Evolutionary conservation across 305 asterid genomes (phyloP).

Genomic region (Withania somnifera): DNA sequence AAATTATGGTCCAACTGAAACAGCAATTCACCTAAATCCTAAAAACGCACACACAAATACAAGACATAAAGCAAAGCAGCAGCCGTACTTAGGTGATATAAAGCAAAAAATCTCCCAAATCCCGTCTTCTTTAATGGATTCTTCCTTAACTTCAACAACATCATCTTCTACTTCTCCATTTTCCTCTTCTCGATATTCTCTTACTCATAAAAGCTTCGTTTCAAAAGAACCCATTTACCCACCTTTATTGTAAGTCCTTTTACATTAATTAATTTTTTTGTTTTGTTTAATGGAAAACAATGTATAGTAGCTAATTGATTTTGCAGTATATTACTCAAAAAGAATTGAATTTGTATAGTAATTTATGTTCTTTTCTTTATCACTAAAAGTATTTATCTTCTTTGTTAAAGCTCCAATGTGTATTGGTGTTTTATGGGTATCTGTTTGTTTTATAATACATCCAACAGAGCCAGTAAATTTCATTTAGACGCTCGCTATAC

Average conservation of each 20-base stretch:
- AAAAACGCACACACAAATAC: neutral
- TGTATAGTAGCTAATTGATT: neutral
- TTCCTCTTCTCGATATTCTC: neutral
- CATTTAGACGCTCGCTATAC: too few species aligned
- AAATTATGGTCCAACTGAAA: too few species aligned
- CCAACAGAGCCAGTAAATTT: neutral
- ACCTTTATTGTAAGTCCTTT: slow-evolving; percentile 28
- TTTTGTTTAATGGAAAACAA: neutral
- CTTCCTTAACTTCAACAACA: slow-evolving; percentile 23
- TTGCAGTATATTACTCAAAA: neutral
- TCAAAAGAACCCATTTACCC: slow-evolving; percentile 16
- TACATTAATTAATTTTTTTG: neutral
- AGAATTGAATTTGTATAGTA: neutral
- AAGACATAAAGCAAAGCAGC: neutral
- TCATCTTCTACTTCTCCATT: slow-evolving; percentile 13
- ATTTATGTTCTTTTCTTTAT: neutral
- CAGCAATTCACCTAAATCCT: too few species aligned
- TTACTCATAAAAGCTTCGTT: slow-evolving; percentile 10
- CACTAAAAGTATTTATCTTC: neutral
- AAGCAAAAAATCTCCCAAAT: neutral
- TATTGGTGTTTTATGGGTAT: neutral
- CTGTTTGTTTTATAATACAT: neutral
- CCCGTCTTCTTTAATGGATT: slow-evolving; percentile 5
- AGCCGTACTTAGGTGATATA: too few species aligned
- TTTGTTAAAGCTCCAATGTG: neutral